phyloP scores from a whole-genome alignment of 371 early-diverging fungal species.

The Gilbertella persicaria region DNA sequence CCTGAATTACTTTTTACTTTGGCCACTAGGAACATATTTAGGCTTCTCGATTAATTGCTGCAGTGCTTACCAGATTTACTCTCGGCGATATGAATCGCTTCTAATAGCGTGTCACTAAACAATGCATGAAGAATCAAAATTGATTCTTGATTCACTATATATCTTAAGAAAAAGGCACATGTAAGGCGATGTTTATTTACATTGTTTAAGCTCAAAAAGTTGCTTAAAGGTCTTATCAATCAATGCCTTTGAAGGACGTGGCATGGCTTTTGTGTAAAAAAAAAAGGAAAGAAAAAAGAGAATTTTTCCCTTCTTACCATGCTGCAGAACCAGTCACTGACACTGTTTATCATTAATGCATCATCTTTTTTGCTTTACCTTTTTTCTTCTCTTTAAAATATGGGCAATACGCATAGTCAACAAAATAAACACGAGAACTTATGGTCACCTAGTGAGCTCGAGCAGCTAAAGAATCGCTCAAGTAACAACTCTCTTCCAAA shows the following conservation, averaged over 20 bases:
- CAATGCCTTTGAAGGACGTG: not conserved
- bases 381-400: constrained; percentile 5
- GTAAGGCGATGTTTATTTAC: too few relatives aligned
- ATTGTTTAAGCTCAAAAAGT: constrained; percentile 1
- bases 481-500: not conserved
- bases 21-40: too few relatives aligned
- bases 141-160: constrained; percentile 21
- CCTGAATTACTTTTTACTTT: constrained; percentile 17
- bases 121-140: constrained; percentile 11
- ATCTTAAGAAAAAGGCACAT: not conserved
- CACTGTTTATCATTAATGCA: not conserved
- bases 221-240: constrained; percentile 4
- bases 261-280: not conserved
- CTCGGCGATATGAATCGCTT: constrained; percentile 28
- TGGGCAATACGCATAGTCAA: constrained; percentile 25
- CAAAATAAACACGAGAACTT: constrained; percentile 4
- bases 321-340: not conserved
- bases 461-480: not conserved
- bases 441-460: constrained; percentile 7
- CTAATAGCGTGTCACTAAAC: constrained; percentile 15
- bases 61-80: constrained; percentile 19
- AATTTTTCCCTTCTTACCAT: not conserved
- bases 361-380: not conserved
- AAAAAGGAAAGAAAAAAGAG: not conserved
- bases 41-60: too few relatives aligned